These are phyloP conservation scores for Coniella vitis DNA, from an alignment of 2,329 filamentous ascomycete species.

Conservation along the genomic window DNA sequence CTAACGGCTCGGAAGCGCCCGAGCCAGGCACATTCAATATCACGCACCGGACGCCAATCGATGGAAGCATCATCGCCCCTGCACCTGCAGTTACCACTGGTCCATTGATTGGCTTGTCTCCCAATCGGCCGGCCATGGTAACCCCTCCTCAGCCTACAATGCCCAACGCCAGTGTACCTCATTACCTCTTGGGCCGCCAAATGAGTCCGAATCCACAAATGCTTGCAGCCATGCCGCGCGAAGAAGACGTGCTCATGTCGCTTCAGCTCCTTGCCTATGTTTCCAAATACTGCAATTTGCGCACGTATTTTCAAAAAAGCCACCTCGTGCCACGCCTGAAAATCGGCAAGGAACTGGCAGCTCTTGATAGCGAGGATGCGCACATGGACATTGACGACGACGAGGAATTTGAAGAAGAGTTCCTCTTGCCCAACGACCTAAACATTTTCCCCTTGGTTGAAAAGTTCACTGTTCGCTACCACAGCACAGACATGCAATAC, in stretches of 20 bases:
- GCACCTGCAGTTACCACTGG: constrained; percentile 38
- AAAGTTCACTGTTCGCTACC: constrained; percentile 94
- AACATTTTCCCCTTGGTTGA: constrained; percentile 98
- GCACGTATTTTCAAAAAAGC: constrained; percentile 90
- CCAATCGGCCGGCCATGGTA: constrained; percentile 61
- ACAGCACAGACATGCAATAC: constrained; percentile 97
- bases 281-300: constrained; percentile 95
- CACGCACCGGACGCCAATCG: constrained; percentile 74
- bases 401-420: constrained; percentile 73
- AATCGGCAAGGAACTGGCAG: constrained; percentile 76
- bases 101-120: constrained; percentile 65
- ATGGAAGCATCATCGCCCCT: constrained; percentile 74
- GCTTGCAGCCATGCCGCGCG: constrained; percentile 85
- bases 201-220: constrained; percentile 64
- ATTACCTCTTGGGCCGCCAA: constrained; percentile 71
- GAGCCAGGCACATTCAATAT: constrained; percentile 92
- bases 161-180: constrained; percentile 64
- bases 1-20: constrained; percentile 75
- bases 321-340: constrained; percentile 89
- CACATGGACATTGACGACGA: constrained; percentile 35
- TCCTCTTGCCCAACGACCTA: constrained; percentile 85
- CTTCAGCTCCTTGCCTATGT: constrained; percentile 94
- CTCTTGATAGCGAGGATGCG: constrained; percentile 65
- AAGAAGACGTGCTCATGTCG: constrained; percentile 97
- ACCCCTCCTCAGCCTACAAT: constrained; percentile 70